Evolutionary conservation across 116 monocot species (phyloP).

Genomic region (Phalaenopsis hybrid): DNA sequence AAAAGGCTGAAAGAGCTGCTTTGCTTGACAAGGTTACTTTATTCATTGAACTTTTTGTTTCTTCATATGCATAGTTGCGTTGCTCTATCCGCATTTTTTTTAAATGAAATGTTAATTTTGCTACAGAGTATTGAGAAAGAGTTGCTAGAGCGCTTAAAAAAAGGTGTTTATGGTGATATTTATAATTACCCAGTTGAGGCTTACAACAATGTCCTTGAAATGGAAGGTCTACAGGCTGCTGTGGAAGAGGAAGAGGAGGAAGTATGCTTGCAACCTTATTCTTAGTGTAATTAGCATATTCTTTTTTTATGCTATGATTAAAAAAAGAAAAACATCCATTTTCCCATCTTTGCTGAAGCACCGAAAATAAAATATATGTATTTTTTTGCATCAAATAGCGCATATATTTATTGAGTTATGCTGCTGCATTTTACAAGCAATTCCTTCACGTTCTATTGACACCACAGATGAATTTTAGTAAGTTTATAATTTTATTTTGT

Average conservation of each 20-base stretch:
- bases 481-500: background rate
- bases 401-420: background rate
- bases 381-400: background rate
- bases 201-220: constrained; percentile 63
- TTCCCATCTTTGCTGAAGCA: background rate
- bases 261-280: constrained; percentile 20
- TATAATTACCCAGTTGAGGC: constrained; percentile 60
- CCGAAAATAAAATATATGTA: background rate
- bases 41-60: background rate
- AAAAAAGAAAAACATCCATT: background rate
- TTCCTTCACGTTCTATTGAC: too few relatives aligned
- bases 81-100: background rate
- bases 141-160: constrained; percentile 77
- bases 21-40: constrained; percentile 67
- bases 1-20: constrained; percentile 91
- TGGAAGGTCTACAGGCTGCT: constrained; percentile 43
- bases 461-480: background rate
- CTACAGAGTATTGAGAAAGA: constrained; percentile 81
- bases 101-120: constrained; percentile 1
- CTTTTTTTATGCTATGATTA: background rate
- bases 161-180: constrained; percentile 89
- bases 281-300: constrained; percentile 1
- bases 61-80: background rate
- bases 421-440: background rate
- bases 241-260: constrained; percentile 59